Base-by-base conservation (phyloP, 805 yeast species). In the Grigorovia yakushimaensis region DNA sequence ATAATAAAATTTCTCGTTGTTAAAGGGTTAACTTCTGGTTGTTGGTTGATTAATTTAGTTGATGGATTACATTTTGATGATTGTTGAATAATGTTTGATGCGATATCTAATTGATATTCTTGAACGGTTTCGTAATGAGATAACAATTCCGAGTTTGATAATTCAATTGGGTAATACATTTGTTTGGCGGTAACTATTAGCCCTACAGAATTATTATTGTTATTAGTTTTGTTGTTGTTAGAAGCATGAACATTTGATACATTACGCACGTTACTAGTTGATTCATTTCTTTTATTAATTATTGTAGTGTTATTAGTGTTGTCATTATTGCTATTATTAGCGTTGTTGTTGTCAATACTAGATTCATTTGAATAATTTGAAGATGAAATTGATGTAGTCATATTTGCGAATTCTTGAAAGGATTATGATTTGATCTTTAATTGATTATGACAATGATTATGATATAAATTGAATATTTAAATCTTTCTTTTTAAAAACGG, bases 1-100 rank as follows among this genome's bases (percentile, higher is more conserved):
- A 91, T 76, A 44, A 89, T 72, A 53, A 80, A 79, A 36, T 78
- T 78, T 56, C 98, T 76, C 4, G 66, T 61, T 68, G 85, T 78
- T 39, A 73, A 70, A 68, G 87, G 79, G 46, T 81, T 77, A 49
- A 91, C 71, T 59, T 88, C 95, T 10, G 97, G 97, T 67, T 91
- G 98, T 54, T 85, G 83, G 49, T 78, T 81, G 56, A 88, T 84
- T 66, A 88, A 72, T 62, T 77, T 64, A 50, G 80, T 59, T 61
- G 77, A 73, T 13, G 91, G 84, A 49, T 69, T 72, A 54, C 68
- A 63, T 30, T 55, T 56, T 35, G 67, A 62, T 38, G 65, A 69
- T 51, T 55, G 66, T 41, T 69, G 68, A 54, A 56, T 67, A 45
- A 53, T 66, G 52, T 62, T 66, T 9, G 63, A 55, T 2, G 74